Evolutionary conservation across 1,139 yeast genomes (phyloP).

Genomic region (Diutina scorzettiae): DNA sequence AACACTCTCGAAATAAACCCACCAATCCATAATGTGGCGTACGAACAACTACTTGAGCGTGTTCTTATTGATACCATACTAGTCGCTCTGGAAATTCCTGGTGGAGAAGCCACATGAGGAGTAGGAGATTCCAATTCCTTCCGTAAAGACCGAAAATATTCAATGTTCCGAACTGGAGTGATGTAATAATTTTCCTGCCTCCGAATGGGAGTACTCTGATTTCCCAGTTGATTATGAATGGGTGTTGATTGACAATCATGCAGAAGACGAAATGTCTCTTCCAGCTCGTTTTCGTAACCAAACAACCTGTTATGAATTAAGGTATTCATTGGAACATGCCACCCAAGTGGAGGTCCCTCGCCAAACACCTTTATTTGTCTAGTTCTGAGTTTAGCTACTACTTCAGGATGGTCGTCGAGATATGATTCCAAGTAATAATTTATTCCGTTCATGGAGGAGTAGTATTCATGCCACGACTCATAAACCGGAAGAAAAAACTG

Average conservation of each 20-base stretch:
- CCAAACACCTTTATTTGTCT: too few species aligned
- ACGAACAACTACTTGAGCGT: not conserved
- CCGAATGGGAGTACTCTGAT: too few species aligned
- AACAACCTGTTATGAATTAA: not conserved
- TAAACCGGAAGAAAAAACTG: not conserved
- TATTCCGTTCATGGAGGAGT: not conserved
- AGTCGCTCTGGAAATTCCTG: not conserved
- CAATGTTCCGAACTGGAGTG: too few species aligned
- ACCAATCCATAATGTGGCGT: not conserved
- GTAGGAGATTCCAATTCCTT: not conserved
- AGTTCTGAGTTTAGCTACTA: too few species aligned
- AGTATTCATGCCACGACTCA: not conserved
- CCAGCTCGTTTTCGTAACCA: too few species aligned
- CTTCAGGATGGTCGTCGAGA: not conserved
- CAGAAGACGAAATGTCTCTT: too few species aligned
- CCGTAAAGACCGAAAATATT: too few species aligned
- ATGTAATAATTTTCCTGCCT: too few species aligned
- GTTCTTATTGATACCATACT: not conserved
- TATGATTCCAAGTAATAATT: not conserved
- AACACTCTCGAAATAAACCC: not conserved
- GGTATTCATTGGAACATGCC: constrained; percentile 3
- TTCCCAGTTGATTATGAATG: too few species aligned
- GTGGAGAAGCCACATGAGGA: not conserved
- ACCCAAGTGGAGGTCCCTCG: not conserved
- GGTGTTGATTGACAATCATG: too few species aligned